Base-by-base conservation (phyloP, 163 green algal species). In the Scenedesmus sp. region DNA sequence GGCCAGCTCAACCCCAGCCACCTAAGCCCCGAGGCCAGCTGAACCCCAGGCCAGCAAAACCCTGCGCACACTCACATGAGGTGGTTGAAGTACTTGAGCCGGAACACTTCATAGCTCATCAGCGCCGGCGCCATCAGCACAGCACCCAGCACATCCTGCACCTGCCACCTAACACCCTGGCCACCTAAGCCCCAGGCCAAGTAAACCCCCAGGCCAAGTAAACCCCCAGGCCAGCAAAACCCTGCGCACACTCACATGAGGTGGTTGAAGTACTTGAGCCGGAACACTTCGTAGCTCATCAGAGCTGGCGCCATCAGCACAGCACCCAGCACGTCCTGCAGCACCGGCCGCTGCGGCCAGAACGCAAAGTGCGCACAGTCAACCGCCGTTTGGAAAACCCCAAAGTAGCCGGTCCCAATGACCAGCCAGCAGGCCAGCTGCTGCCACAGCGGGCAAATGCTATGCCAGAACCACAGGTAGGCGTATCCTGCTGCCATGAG, bases 341-440 rank as follows among this genome's bases (percentile, higher is more conserved):
- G 20, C 55, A 76, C 8, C 55, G 90, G 84, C n/a, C 74, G 23
- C 16, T 77, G 52, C 55, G 90, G 90, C 90, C 90, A 93, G 55
- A 93, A 90, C 15, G 83, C 74, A 79, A 91, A 93, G 86, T 88
- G 90, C 8, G 85, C 67, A 73, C 90, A 93, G 55, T 93, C 85
- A 0, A 88, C 76, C 64, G 90, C 90, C 20, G 67, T 81, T 62
- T 93, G 91, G 76, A 96, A 96, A n/a, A 95, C 90, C 1, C 95
- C 95, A 88, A 94, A 91, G 77, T 96, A 96, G 9, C 89, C 95
- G 5, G 95, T 96, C 7, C 95, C 95, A n/a, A 96, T 92, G 3
- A 91, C 83, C 0, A 93, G 0, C 79, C 92, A 95, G 74, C 84
- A 93, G 0, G 90, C 26, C 4, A 91, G 26, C 85, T 93, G 86